These are phyloP conservation scores for Chlorella sp. DNA, from an alignment of 139 green algal species.

Conservation along the genomic window DNA sequence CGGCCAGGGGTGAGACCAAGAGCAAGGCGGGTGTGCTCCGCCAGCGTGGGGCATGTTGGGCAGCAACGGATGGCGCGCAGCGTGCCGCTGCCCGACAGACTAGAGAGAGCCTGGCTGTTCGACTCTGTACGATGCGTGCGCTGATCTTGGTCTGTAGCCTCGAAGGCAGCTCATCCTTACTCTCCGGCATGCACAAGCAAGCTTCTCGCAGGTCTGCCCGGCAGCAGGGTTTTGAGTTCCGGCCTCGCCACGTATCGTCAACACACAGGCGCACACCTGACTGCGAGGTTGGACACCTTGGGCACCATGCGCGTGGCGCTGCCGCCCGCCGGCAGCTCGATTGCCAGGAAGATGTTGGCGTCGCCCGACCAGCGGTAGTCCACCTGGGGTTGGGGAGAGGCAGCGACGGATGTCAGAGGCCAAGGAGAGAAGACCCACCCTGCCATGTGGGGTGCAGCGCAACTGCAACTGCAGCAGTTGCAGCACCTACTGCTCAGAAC, in stretches of 20 bases:
- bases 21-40: not conserved
- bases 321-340: constrained; percentile 69
- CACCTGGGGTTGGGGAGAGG: constrained; percentile 50
- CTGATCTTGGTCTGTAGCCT: too few relatives aligned
- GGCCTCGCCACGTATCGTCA: too few relatives aligned
- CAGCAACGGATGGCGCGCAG: constrained; percentile 61
- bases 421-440: too few relatives aligned
- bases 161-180: too few relatives aligned
- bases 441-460: not conserved
- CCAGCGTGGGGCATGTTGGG: constrained; percentile 59
- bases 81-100: constrained; percentile 28
- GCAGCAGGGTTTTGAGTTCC: too few relatives aligned
- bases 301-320: constrained; percentile 80
- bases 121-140: too few relatives aligned
- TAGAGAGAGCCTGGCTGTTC: too few relatives aligned
- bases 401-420: not conserved
- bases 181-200: too few relatives aligned
- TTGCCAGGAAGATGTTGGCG: constrained; percentile 86
- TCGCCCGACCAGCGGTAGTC: constrained; percentile 85
- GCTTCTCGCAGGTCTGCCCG: too few relatives aligned
- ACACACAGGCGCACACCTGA: constrained; percentile 40
- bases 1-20: not conserved
- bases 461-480: not conserved
- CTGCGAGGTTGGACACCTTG: constrained; percentile 83
- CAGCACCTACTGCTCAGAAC: not conserved